Conservation (phyloP, 2,329 filamentous ascomycete genomes). For the Scedosporium minutisporum region DNA sequence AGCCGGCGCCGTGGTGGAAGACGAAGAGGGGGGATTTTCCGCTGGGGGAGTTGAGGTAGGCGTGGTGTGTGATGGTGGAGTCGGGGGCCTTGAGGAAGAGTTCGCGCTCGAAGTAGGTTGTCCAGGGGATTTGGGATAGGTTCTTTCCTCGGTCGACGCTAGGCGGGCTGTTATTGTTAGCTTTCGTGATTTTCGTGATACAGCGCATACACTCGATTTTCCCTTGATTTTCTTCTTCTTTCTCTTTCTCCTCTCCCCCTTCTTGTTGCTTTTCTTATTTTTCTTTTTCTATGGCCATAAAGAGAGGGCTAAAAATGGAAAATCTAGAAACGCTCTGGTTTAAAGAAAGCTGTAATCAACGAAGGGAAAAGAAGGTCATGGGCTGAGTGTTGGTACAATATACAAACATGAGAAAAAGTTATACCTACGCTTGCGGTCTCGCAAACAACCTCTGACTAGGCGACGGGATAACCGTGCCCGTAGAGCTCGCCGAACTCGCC, state of each 20-base stretch:
- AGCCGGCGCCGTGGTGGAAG: constrained; percentile 89
- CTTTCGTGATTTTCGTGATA: constrained; percentile 6
- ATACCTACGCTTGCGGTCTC: constrained; percentile 53
- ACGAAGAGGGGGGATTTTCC: constrained; percentile 75
- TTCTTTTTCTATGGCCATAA: neutral
- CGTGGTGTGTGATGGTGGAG: constrained; percentile 59
- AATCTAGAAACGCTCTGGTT: too few species aligned
- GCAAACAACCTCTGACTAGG: constrained; percentile 65
- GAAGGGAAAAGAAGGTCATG: neutral
- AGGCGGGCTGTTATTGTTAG: constrained; percentile 14
- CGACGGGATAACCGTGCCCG: constrained; percentile 81
- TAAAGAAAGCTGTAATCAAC: constrained; percentile 9
- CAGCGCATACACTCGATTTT: too few species aligned
- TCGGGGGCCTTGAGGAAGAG: constrained; percentile 54
- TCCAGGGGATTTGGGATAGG: constrained; percentile 68
- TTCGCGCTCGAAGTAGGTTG: constrained; percentile 82
- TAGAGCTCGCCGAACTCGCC: constrained; percentile 64
- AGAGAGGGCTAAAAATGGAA: neutral
- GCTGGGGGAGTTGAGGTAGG: constrained; percentile 75
- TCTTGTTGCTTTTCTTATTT: too few species aligned
- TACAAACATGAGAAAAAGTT: neutral
- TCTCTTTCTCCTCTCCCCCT: too few species aligned
- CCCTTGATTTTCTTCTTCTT: neutral
- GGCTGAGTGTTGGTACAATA: neutral
- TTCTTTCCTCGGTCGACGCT: constrained; percentile 41